Evolutionary conservation across 768 basidiomycete genomes (phyloP), one percentile per base, ranked within the genome.

Genomic region (Coprinopsis sp.): DNA sequence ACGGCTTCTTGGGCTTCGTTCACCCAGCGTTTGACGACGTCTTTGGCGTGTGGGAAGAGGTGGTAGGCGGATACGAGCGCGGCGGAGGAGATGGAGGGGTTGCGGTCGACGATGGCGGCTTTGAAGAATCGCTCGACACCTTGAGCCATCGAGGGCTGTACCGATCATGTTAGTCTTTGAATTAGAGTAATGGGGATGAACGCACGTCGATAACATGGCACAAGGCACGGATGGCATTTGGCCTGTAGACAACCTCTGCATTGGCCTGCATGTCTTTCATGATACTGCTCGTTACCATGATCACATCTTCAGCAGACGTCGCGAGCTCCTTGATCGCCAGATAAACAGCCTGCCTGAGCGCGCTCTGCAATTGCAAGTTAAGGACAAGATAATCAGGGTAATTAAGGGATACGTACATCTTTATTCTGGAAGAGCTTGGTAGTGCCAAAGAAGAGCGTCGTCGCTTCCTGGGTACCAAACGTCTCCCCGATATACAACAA

Each of bases 211-310:
- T 95, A 63, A 99, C 94, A 52, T 93, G 79, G 66, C 92, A 93
- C 5, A 99, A 74, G 6, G 95, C 94, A 54, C 96, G 83, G 56
- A 98, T 99, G 13, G 96, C 88, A 65, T 99, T 99, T 25, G 96
- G 91, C 45, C 96, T 79, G 67, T 99, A 99, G 51, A 99, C 92
- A 58, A 98, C 95, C 67, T 99, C 96, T 39, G 92, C 86, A 63
- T 96, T 97, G 45, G 94, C 88, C 60, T 99, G 96, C 92, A 98
- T 99, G 61, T 99, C 96, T 73, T 98, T 98, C 94, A 96, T 96
- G 65, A 99, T 97, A 59, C 92, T 96, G 64, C 86, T 90, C 8
- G 96, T 99, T 52, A 97, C 94, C 92, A 99, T 99, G 57, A 99
- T 96, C 23, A 98, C 92, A 73, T 98, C 95, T 66, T 99, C 93